These are phyloP conservation scores for Guyanaporus albipodus DNA, from an alignment of 768 basidiomycete species.

Conservation along the genomic window DNA sequence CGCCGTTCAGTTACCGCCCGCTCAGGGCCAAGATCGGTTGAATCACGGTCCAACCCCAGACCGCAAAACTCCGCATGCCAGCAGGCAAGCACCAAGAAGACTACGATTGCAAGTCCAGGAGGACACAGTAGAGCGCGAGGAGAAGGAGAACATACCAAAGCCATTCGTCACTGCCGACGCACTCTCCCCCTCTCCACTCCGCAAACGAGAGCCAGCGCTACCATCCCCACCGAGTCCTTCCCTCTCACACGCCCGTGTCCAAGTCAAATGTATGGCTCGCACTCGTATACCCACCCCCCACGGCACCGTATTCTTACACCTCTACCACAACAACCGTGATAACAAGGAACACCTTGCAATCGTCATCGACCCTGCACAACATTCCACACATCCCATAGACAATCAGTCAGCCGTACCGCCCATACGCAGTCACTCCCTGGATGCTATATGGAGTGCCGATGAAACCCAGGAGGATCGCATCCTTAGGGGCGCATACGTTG, in stretches of 20 bases:
- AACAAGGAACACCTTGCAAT: constrained; percentile 94
- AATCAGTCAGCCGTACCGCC: constrained; percentile 39
- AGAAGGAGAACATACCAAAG: constrained; percentile 51
- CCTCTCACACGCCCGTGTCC: constrained; percentile 29
- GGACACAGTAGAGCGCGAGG: constrained; percentile 25
- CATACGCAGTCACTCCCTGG: constrained; percentile 79
- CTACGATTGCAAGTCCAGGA: constrained; percentile 42
- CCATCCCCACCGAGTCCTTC: constrained; percentile 19
- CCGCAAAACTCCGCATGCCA: constrained; percentile 58
- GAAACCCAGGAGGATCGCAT: constrained; percentile 96
- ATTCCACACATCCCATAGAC: constrained; percentile 54
- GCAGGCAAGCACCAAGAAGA: constrained; percentile 71
- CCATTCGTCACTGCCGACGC: constrained; percentile 30
- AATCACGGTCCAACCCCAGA: constrained; percentile 34
- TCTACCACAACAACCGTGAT: constrained; percentile 93
- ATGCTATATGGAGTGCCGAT: constrained; percentile 74
- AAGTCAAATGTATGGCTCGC: constrained; percentile 92
- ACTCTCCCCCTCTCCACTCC: constrained; percentile 30
- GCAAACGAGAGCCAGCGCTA: constrained; percentile 39
- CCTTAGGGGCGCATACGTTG: constrained; percentile 89
- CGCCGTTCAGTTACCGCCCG: constrained; percentile 59
- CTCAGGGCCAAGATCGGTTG: constrained; percentile 42
- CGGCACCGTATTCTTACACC: constrained; percentile 86
- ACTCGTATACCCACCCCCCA: constrained; percentile 97
- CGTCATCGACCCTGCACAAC: constrained; percentile 88